Percentiles rank a stretch among this genome's conserved stretches.
These are phyloP conservation scores for Leucosporidium yakuticum DNA, from an alignment of 768 basidiomycete species.

Conservation along the genomic window DNA sequence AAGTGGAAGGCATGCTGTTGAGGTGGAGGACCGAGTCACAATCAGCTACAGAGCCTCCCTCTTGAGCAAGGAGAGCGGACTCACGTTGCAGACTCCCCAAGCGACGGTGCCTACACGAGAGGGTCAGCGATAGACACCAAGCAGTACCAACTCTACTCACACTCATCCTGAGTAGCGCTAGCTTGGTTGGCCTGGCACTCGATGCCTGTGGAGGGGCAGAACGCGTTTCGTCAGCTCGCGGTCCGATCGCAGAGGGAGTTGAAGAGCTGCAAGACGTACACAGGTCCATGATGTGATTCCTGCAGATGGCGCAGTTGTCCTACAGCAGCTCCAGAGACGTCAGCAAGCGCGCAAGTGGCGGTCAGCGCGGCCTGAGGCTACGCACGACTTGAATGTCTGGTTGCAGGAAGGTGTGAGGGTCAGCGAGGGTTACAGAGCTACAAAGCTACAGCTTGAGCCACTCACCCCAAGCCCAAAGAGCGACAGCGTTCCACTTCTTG, in stretches of 20 bases:
- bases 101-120: conserved; percentile 62
- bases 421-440: not conserved
- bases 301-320: conserved; percentile 98
- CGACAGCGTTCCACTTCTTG: conserved; percentile 99
- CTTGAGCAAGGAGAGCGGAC: conserved; percentile 40
- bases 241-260: not conserved
- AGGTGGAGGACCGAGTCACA: conserved; percentile 71
- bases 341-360: not conserved
- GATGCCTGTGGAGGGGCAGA: conserved; percentile 60
- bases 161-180: conserved; percentile 91
- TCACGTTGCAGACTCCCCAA: conserved; percentile 97
- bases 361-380: not conserved
- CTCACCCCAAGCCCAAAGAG: conserved; percentile 97
- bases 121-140: not conserved
- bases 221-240: not conserved
- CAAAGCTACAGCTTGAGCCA: not conserved
- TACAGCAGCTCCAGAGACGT: conserved; percentile 49
- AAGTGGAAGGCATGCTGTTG: conserved; percentile 96
- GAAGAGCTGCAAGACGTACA: conserved; percentile 55
- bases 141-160: conserved; percentile 39
- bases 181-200: conserved; percentile 99
- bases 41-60: conserved; percentile 90
- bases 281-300: conserved; percentile 98
- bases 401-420: not conserved
- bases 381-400: conserved; percentile 6